phyloP scores from a whole-genome alignment of 306 rosid genomes.

The apple (Malus domestica) region ASM211411v1 NC_041791.1:32559001-32559500 shows the following conservation, averaged over 20 bases:
- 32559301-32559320: conserved; percentile 28
- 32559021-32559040: conserved; percentile 42
- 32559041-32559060: neutral
- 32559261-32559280: conserved; percentile 26
- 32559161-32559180: conserved; percentile 37
- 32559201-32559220: conserved; percentile 27
- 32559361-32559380: conserved; percentile 18
- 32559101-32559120: conserved; percentile 34
- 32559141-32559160: conserved; percentile 31
- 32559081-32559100: conserved; percentile 32
- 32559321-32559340: neutral
- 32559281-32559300: neutral
- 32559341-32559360: conserved; percentile 21
- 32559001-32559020: neutral
- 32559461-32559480: conserved; percentile 24
- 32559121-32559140: conserved; percentile 24
- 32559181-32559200: conserved; percentile 25
- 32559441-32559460: conserved; percentile 25
- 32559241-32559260: conserved; percentile 31
- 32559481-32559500: conserved; percentile 23
- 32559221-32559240: conserved; percentile 26
- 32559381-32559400: conserved; percentile 25
- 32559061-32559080: conserved; percentile 21
- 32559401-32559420: conserved; percentile 24
- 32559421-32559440: conserved; percentile 29